Conservation (phyloP, 2,329 filamentous ascomycete species). For the Colletotrichum musicola region DNA sequence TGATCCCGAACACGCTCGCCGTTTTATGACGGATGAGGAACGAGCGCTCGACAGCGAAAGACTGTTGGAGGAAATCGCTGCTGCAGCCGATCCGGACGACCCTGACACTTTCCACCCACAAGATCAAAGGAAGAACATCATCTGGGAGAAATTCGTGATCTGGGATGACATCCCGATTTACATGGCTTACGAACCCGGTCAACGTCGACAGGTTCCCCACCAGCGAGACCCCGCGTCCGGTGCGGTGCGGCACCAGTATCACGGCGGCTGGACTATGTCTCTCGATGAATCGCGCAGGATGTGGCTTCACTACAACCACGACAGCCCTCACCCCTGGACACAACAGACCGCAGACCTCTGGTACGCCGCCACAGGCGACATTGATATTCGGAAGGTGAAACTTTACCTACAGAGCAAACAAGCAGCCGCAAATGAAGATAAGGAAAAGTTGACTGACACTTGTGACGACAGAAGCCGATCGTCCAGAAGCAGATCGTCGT, state of each 20-base stretch:
- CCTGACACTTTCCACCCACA: slow-evolving; percentile 5
- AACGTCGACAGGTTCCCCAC: slow-evolving; percentile 19
- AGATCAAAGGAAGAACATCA: slow-evolving; percentile 18
- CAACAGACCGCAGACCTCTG: slow-evolving; percentile 39
- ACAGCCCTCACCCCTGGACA: slow-evolving; percentile 23
- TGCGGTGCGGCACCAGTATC: slow-evolving; percentile 23
- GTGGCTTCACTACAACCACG: slow-evolving; percentile 37
- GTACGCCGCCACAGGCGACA: slow-evolving; percentile 37
- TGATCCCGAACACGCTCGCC: slow-evolving; percentile 3
- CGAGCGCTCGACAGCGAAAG: neutral
- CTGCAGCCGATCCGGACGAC: slow-evolving; percentile 16
- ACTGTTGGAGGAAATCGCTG: slow-evolving; percentile 1
- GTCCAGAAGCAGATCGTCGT: slow-evolving; percentile 10
- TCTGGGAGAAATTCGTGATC: slow-evolving; percentile 27
- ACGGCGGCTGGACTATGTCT: slow-evolving; percentile 23
- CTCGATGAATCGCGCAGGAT: slow-evolving; percentile 19
- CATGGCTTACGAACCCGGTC: slow-evolving; percentile 25
- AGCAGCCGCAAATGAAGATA: neutral
- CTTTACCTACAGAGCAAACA: slow-evolving; percentile 41
- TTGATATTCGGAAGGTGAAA: slow-evolving; percentile 44
- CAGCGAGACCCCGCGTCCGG: slow-evolving; percentile 27
- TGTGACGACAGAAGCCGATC: neutral
- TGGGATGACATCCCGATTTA: slow-evolving; percentile 23
- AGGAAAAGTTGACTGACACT: slow-evolving; percentile 9
- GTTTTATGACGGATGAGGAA: slow-evolving; percentile 16